Base-by-base conservation (phyloP, 2,329 filamentous ascomycete genomes). In the Alternaria atra region DNA sequence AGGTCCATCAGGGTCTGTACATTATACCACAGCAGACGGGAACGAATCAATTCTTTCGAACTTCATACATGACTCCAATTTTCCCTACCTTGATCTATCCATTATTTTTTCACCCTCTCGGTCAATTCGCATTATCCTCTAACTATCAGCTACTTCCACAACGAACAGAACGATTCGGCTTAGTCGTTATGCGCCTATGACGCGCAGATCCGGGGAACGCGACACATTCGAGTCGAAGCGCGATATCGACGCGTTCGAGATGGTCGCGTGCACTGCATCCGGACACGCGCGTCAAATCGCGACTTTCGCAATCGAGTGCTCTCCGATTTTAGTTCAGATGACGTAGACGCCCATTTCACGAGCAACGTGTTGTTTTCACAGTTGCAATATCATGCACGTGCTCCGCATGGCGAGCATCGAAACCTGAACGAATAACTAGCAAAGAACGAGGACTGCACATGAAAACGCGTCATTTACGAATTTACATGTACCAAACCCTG, bases 1-100 rank as follows among this genome's bases (percentile, higher is more conserved):
- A 73, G 75, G 74, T 75, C 71, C 70, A 74, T 72, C 66, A 70
- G 71, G 73, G 75, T 74, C 71, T 80, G 77, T 79, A 79, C 71
- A 79, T 77, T 79, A 79, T 77, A 77, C 75, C 76, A 75, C 76
- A 69, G 68, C 72, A 75, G 73, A 75, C 73, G 75, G 74, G 73
- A 78, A 78, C 71, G 76, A 79, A 77, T 75, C 69, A 76, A 75
- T 74, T 76, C 66, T 76, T 75, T 76, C 72, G 70, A 77, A 72
- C 60, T 77, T 78, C 75, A 77, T 20, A 54, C 29, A n/a, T 39
- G 3, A 39, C 46, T 37, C 15, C 34, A 34, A n/a, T 61, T 52
- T 44, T 59, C 27, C 27, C 4, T 29, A 29, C 23, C 20, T 20
- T 20, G 20, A 20, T 20, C 2, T 20, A 20, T 20, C 20, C 20